Evolutionary conservation across 2,329 filamentous ascomycete genomes (phyloP).

Genomic region (Huntiella decipiens): DNA sequence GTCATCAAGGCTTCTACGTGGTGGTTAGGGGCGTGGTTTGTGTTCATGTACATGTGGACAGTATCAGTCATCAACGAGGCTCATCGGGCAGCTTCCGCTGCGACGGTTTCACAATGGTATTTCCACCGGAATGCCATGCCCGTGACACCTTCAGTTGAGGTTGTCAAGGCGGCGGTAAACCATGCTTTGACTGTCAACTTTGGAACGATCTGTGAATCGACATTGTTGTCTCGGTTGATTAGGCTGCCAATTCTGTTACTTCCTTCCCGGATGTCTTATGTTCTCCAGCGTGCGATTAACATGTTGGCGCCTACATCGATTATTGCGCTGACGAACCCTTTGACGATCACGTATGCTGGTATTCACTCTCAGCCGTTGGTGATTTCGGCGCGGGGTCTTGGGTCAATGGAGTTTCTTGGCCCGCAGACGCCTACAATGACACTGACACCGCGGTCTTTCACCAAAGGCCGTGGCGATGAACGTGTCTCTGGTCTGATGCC

Average conservation of each 20-base stretch:
- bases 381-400: slow-evolving; percentile 58
- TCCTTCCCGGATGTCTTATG: slow-evolving; percentile 43
- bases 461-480: slow-evolving; percentile 20
- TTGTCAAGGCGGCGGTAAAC: slow-evolving; percentile 63
- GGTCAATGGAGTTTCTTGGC: slow-evolving; percentile 64
- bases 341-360: slow-evolving; percentile 80
- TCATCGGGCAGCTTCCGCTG: slow-evolving; percentile 78
- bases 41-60: slow-evolving; percentile 91
- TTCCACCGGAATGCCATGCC: slow-evolving; percentile 80
- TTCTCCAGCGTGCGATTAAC: slow-evolving; percentile 57
- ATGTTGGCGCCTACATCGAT: slow-evolving; percentile 72
- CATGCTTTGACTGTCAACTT: slow-evolving; percentile 78
- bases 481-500: slow-evolving; percentile 41
- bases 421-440: slow-evolving; percentile 56
- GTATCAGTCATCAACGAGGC: slow-evolving; percentile 72
- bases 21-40: slow-evolving; percentile 87
- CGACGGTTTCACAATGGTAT: slow-evolving; percentile 97
- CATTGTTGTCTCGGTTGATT: slow-evolving; percentile 60
- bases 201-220: slow-evolving; percentile 79
- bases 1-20: slow-evolving; percentile 76
- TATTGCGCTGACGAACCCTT: slow-evolving; percentile 69
- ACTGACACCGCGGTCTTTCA: slow-evolving; percentile 36
- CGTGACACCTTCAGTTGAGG: slow-evolving; percentile 55
- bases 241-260: slow-evolving; percentile 72
- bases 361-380: slow-evolving; percentile 78